Evolutionary conservation across 257 asterid species (phyloP).

Genomic region (Nicotiana paniculata): DNA sequence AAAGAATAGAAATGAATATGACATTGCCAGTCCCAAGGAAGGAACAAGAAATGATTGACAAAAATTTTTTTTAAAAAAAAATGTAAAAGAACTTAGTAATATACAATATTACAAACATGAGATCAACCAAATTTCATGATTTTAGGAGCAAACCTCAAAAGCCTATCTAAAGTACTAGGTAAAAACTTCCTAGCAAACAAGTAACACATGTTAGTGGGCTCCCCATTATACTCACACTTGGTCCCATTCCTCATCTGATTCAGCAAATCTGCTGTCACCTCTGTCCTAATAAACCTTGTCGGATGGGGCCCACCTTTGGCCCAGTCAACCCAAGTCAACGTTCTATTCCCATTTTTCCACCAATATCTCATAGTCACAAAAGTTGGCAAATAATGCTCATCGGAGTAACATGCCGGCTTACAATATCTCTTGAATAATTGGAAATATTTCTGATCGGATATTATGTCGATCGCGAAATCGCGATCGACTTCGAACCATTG

Average conservation of each 20-base stretch:
- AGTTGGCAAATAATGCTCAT: conserved; percentile 75
- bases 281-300: conserved; percentile 27
- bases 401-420: conserved; percentile 62
- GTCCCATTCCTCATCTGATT: conserved; percentile 28
- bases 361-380: conserved; percentile 33
- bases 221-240: conserved; percentile 50
- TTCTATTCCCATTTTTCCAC: conserved; percentile 38
- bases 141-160: conserved; percentile 47
- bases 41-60: neutral
- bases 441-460: conserved; percentile 30
- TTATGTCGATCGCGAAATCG: conserved; percentile 36
- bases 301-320: conserved; percentile 79
- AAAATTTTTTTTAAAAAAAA: neutral
- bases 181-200: conserved; percentile 77
- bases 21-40: neutral
- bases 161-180: conserved; percentile 39
- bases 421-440: conserved; percentile 36
- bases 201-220: conserved; percentile 35
- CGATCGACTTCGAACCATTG: conserved; percentile 71
- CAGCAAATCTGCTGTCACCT: conserved; percentile 34
- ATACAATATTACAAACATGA: neutral
- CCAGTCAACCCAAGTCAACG: conserved; percentile 93
- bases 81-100: neutral
- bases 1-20: neutral
- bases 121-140: conserved; percentile 26